Percentiles rank a stretch among this genome's conserved stretches.
phyloP scores from a whole-genome alignment of 108 stramenopile species.

The Pelagomonas calceolata region DNA sequence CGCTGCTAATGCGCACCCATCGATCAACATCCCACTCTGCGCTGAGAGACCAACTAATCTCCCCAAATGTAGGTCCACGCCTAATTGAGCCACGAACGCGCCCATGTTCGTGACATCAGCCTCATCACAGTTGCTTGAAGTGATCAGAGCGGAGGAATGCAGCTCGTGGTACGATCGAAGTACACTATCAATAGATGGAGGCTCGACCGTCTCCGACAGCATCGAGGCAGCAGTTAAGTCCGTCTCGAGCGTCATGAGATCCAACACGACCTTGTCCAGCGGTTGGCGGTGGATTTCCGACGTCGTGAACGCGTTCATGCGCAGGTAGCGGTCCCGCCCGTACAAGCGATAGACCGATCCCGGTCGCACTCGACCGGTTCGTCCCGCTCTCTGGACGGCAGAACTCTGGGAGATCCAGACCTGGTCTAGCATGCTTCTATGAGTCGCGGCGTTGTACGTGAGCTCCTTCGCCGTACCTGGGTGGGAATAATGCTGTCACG shows the following conservation, averaged over 20 bases:
- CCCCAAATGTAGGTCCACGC: slow-evolving; percentile 61
- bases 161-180: no score
- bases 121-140: slow-evolving; percentile 53
- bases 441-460: slow-evolving; percentile 34
- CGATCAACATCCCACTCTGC: slow-evolving; percentile 67
- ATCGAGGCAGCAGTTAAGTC: slow-evolving; percentile 38
- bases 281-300: slow-evolving; percentile 70
- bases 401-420: slow-evolving; percentile 74
- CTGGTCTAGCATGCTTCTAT: slow-evolving; percentile 49
- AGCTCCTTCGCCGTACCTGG: slow-evolving; percentile 46
- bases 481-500: no score
- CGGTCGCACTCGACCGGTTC: slow-evolving; percentile 74
- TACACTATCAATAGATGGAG: no score
- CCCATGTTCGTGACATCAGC: no score
- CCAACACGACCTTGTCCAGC: slow-evolving; percentile 59
- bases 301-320: slow-evolving; percentile 51
- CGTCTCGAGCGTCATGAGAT: slow-evolving; percentile 13
- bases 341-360: slow-evolving; percentile 83
- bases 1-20: slow-evolving; percentile 66
- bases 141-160: no score
- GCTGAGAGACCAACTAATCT: slow-evolving; percentile 66
- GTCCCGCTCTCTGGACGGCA: slow-evolving; percentile 80
- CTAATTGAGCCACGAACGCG: slow-evolving; percentile 62
- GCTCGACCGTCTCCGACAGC: slow-evolving; percentile 64
- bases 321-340: slow-evolving; percentile 44